Percentiles rank a stretch among this genome's conserved stretches.
Evolutionary conservation across 768 basidiomycete species (phyloP).

Genomic region (Fistulinella prunicolor): DNA sequence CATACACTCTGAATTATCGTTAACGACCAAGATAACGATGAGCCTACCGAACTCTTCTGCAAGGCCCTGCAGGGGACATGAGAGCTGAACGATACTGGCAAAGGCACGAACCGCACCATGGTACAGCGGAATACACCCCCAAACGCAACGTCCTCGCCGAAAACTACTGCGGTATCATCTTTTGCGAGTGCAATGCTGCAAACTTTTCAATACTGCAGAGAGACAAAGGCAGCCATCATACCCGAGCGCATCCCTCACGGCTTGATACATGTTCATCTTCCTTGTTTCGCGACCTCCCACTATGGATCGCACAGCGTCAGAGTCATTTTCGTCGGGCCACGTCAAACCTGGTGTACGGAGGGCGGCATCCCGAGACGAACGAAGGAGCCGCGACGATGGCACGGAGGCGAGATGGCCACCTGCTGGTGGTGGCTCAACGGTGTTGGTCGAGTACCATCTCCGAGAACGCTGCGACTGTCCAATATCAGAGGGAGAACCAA

Average conservation of each 20-base stretch:
- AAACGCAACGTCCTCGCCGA: slow-evolving; percentile 90
- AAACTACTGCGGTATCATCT: slow-evolving; percentile 85
- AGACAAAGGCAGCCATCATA: slow-evolving; percentile 25
- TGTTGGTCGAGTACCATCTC: slow-evolving; percentile 50
- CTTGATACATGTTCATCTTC: slow-evolving; percentile 95
- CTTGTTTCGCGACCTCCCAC: slow-evolving; percentile 81
- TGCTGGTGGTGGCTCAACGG: slow-evolving; percentile 67
- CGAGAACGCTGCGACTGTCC: slow-evolving; percentile 2
- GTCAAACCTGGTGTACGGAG: slow-evolving; percentile 67
- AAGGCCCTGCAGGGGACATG: slow-evolving; percentile 54
- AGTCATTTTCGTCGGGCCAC: slow-evolving; percentile 64
- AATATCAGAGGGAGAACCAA: background rate
- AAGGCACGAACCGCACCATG: slow-evolving; percentile 53
- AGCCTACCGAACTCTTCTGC: slow-evolving; percentile 86
- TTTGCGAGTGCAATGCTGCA: slow-evolving; percentile 75
- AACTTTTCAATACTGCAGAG: slow-evolving; percentile 8
- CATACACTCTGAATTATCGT: background rate
- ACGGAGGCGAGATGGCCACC: slow-evolving; percentile 74
- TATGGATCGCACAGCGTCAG: slow-evolving; percentile 41
- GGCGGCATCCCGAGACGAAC: slow-evolving; percentile 62
- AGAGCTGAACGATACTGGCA: background rate
- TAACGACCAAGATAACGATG: background rate
- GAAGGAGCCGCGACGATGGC: slow-evolving; percentile 64
- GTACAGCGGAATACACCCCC: slow-evolving; percentile 95
- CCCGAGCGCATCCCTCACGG: slow-evolving; percentile 89